Conservation (phyloP, 2,329 filamentous ascomycete genomes). For the Aspergillus oerlinghausenensis region DNA sequence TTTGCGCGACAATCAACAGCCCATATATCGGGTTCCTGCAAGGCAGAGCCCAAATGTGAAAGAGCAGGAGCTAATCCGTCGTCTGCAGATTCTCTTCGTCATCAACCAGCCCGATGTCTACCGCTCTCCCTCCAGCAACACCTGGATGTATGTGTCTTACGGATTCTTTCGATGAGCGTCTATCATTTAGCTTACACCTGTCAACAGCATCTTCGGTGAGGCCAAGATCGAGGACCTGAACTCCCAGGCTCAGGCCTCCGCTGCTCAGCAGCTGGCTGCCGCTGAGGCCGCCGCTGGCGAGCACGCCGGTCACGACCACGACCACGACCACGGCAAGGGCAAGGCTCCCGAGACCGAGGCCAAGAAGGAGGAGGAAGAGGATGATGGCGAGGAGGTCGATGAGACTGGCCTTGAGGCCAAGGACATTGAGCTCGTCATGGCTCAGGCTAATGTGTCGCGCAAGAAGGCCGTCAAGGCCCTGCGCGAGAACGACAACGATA, state of each 20-base stretch:
- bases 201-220: conserved; percentile 89
- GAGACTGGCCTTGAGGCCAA: conserved; percentile 93
- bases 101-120: conserved; percentile 99
- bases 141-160: conserved; percentile 78
- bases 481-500: conserved; percentile 96
- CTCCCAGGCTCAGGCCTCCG: conserved; percentile 92
- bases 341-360: conserved; percentile 58
- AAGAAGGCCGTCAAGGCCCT: conserved; percentile 99
- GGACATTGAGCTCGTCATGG: conserved; percentile 99
- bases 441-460: conserved; percentile 90
- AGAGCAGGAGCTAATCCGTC: conserved; percentile 14
- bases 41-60: neutral
- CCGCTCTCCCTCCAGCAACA: conserved; percentile 99
- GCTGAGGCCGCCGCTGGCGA: conserved; percentile 59
- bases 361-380: conserved; percentile 74
- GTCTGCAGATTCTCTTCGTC: conserved; percentile 86
- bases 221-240: conserved; percentile 99
- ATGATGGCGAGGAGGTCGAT: conserved; percentile 94
- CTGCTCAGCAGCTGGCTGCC: conserved; percentile 88
- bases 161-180: neutral
- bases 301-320: conserved; percentile 57
- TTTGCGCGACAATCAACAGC: conserved; percentile 6
- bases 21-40: neutral
- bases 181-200: conserved; percentile 20
- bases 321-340: conserved; percentile 55